Conservation (phyloP, 352 stramenopile species). For the Pythium dissotocum region DNA sequence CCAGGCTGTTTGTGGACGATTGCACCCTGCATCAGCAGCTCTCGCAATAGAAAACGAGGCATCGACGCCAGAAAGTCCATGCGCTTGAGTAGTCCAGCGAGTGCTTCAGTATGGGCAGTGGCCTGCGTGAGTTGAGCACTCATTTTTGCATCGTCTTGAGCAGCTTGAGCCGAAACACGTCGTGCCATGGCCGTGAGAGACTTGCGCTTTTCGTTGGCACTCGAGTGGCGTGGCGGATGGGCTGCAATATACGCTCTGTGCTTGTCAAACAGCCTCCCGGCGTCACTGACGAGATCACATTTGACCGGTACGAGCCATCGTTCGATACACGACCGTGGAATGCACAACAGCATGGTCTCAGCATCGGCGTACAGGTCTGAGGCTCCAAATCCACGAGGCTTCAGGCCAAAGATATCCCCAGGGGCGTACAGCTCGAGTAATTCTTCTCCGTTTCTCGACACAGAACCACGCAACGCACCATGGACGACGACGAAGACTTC, state of each 20-base stretch:
- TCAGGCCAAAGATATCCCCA: conserved; percentile 25
- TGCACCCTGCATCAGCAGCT: conserved; percentile 36
- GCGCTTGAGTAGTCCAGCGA: conserved; percentile 39
- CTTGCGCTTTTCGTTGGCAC: conserved; percentile 23
- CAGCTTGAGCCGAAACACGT: conserved; percentile 13
- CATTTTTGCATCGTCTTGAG: not conserved
- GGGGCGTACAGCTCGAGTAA: conserved; percentile 4
- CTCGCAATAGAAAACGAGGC: conserved; percentile 41
- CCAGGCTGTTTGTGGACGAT: conserved; percentile 45
- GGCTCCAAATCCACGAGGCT: not conserved
- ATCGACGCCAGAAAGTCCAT: conserved; percentile 40
- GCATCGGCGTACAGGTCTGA: conserved; percentile 31
- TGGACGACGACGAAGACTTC: conserved; percentile 40
- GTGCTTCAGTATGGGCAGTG: conserved; percentile 26
- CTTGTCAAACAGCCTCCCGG: conserved; percentile 40
- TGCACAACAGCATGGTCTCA: conserved; percentile 40
- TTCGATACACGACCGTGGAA: conserved; percentile 37
- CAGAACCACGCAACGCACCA: conserved; percentile 24
- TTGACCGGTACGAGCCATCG: conserved; percentile 44
- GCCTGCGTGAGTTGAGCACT: not conserved
- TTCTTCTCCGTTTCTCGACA: not conserved
- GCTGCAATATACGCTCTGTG: conserved; percentile 12
- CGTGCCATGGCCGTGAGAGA: conserved; percentile 21
- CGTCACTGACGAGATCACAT: conserved; percentile 36
- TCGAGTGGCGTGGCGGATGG: not conserved